Evolutionary conservation across 768 basidiomycete genomes (phyloP).

Genomic region (Mycena albidolilacea): DNA sequence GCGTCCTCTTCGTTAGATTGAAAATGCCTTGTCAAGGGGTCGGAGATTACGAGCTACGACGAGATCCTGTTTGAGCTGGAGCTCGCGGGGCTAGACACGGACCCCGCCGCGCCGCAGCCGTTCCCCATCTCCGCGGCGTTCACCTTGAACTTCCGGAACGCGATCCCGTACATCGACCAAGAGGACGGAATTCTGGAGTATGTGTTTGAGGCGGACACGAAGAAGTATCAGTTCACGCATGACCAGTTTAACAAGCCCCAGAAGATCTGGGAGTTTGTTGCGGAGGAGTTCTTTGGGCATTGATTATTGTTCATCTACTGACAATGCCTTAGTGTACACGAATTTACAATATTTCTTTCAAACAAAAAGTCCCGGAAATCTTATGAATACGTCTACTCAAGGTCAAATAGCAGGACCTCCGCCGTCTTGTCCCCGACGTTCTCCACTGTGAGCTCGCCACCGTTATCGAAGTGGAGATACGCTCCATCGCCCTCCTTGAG

Average conservation of each 20-base stretch:
- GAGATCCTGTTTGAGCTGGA: slow-evolving; percentile 28
- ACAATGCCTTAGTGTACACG: too few relatives aligned
- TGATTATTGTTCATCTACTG: background rate
- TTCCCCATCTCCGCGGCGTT: slow-evolving; percentile 30
- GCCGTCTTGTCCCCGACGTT: slow-evolving; percentile 78
- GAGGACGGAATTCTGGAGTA: slow-evolving; percentile 39
- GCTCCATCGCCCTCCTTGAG: slow-evolving; percentile 92
- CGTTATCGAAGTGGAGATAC: slow-evolving; percentile 71
- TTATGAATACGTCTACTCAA: slow-evolving; percentile 58
- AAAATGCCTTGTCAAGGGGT: slow-evolving; percentile 27
- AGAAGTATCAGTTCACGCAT: slow-evolving; percentile 38
- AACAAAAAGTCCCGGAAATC: background rate
- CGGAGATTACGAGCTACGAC: slow-evolving; percentile 37
- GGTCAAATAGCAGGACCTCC: slow-evolving; percentile 87
- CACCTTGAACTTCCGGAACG: slow-evolving; percentile 37
- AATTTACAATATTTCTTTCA: too few relatives aligned
- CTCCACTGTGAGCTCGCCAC: slow-evolving; percentile 61
- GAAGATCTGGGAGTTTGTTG: slow-evolving; percentile 20
- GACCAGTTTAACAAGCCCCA: slow-evolving; percentile 4
- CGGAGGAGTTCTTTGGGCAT: slow-evolving; percentile 34
- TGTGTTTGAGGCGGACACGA: slow-evolving; percentile 38
- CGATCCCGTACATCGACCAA: slow-evolving; percentile 37
- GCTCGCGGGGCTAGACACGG: slow-evolving; percentile 30
- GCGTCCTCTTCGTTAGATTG: too few relatives aligned
- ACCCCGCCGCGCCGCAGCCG: slow-evolving; percentile 39